Percentiles rank a stretch among this genome's conserved stretches.
Evolutionary conservation across 2,329 filamentous ascomycete species (phyloP).

Genomic region (Sporothrix pallida): DNA sequence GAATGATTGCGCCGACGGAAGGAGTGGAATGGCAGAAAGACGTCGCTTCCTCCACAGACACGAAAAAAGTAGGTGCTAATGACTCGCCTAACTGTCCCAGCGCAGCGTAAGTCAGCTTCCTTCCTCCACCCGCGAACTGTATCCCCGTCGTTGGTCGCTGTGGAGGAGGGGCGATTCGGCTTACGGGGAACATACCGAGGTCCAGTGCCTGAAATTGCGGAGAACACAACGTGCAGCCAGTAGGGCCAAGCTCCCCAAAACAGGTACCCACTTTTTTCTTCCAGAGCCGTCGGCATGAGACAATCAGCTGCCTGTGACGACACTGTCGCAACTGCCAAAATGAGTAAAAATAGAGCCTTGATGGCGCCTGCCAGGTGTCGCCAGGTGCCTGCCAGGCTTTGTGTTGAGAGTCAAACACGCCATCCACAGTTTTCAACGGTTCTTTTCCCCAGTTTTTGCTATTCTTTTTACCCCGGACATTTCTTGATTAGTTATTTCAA

Average conservation of each 20-base stretch:
- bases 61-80: slow-evolving; percentile 24
- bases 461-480: background rate
- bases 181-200: slow-evolving; percentile 33
- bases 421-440: background rate
- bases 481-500: background rate
- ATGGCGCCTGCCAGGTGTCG: slow-evolving; percentile 5
- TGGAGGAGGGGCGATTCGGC: slow-evolving; percentile 26
- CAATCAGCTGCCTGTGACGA: slow-evolving; percentile 25
- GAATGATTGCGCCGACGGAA: slow-evolving; percentile 14
- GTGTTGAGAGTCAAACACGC: background rate
- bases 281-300: slow-evolving; percentile 20
- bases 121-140: slow-evolving; percentile 18
- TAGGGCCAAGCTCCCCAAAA: background rate
- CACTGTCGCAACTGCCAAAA: background rate
- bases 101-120: slow-evolving; percentile 18
- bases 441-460: background rate
- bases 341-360: background rate
- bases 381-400: slow-evolving; percentile 18
- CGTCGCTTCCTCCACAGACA: slow-evolving; percentile 5
- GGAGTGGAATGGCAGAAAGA: slow-evolving; percentile 5
- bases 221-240: slow-evolving; percentile 20
- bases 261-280: background rate
- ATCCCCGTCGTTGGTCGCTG: slow-evolving; percentile 21
- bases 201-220: slow-evolving; percentile 32
- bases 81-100: slow-evolving; percentile 16